Evolutionary conservation across 805 yeast species (phyloP), one percentile per base, ranked within the genome.

Genomic region (Zygosaccharomyces rouxii): DNA sequence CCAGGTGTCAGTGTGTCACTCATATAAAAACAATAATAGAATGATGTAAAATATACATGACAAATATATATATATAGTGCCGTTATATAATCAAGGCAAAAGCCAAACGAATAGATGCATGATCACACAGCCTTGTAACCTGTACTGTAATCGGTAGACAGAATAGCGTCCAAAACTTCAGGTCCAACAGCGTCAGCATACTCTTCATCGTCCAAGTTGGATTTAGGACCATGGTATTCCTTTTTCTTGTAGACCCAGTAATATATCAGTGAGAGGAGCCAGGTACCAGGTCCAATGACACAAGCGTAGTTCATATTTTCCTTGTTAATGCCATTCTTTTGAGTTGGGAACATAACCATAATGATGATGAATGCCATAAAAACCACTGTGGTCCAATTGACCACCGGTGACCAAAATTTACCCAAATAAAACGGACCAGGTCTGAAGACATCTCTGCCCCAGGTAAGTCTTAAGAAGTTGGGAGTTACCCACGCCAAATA

Each of bases 341-440:
- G 57, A 25, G 78, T 66, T 35, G 90, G 89, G 71, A 83, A 79
- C 80, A 79, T 77, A 29, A 75, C 69, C 69, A 83, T 67, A 26
- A 79, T 65, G 28, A 83, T 76, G 46, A 76, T 73, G 55, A 74
- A 83, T 0, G 57, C 49, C 44, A 78, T 72, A 72, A 80, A 84
- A 3, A 64, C 40, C 7, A 70, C 70, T 0, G 86, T 72, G 18
- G 72, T 58, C 62, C 74, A 59, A 44, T 78, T 77, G 33, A 80
- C 63, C 7, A 64, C 57, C 18, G 72, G 73, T 29, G 78, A 73
- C 54, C 66, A 57, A 22, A 56, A 46, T 9, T 66, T 64, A 35
- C 89, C 89, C 47, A 82, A 63, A 61, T 79, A 75, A 64, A 83
- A 83, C 3, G 79, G 77, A 5, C 89, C 90, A 2, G 86, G 85